Conservation (phyloP, 1,284 basidiomycete genomes). For the Cutaneotrichosporon dermatis region DNA sequence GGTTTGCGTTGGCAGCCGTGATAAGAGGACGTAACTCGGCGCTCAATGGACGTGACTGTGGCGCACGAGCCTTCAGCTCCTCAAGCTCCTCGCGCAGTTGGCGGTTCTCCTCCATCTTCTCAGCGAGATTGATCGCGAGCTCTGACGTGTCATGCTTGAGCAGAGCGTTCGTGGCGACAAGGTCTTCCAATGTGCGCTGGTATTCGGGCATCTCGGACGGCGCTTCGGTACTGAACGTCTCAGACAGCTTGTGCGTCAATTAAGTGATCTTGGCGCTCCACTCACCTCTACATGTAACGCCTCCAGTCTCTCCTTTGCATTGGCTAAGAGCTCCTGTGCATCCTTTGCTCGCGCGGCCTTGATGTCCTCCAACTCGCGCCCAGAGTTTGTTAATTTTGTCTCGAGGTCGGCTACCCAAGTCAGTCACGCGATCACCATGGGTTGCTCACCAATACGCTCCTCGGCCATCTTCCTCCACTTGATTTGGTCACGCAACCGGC, state of each 20-base stretch:
- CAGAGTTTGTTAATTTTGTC: constrained; percentile 61
- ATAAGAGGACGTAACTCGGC: constrained; percentile 9
- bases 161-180: constrained; percentile 76
- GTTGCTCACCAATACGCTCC: constrained; percentile 34
- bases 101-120: constrained; percentile 71
- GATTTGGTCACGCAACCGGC: constrained; percentile 61
- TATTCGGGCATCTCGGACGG: constrained; percentile 44
- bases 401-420: constrained; percentile 70
- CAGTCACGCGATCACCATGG: constrained; percentile 68
- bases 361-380: constrained; percentile 61
- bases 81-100: constrained; percentile 66
- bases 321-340: constrained; percentile 66
- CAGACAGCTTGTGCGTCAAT: constrained; percentile 25
- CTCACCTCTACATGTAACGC: constrained; percentile 53
- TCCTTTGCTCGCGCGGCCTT: constrained; percentile 61
- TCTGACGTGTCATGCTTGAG: constrained; percentile 76
- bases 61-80: constrained; percentile 53
- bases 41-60: constrained; percentile 7
- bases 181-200: constrained; percentile 64
- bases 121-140: constrained; percentile 64
- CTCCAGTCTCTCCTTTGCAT: constrained; percentile 65
- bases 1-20: background rate
- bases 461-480: constrained; percentile 38
- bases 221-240: constrained; percentile 32
- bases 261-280: background rate